phyloP scores from a whole-genome alignment of 371 early-diverging fungal species.

The Mortierella sp. region DNA sequence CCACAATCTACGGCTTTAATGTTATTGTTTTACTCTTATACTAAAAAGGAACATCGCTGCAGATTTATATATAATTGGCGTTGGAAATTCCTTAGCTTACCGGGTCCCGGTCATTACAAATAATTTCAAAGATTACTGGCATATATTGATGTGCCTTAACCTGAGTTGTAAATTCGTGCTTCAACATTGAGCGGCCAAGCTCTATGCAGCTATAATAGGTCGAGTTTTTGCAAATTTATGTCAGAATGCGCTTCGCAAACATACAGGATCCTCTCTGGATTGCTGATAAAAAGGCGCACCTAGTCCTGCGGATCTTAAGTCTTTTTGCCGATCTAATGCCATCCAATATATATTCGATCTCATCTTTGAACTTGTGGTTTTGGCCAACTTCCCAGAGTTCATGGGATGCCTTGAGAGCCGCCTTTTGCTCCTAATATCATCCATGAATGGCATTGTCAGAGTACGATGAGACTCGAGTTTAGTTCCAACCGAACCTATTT shows the following conservation, averaged over 20 bases:
- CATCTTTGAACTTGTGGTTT: slow-evolving; percentile 65
- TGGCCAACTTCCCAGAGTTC: slow-evolving; percentile 70
- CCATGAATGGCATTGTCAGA: background rate
- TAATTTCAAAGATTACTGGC: slow-evolving; percentile 29
- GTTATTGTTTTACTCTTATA: background rate
- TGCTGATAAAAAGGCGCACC: slow-evolving; percentile 8
- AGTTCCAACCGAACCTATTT: background rate
- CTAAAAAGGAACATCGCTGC: background rate
- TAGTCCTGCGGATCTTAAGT: slow-evolving; percentile 35
- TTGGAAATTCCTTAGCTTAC: slow-evolving; percentile 9
- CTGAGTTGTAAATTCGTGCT: slow-evolving; percentile 21
- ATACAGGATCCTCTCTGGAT: background rate
- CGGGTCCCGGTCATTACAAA: slow-evolving; percentile 28
- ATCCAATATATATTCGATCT: slow-evolving; percentile 67
- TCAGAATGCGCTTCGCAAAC: no score
- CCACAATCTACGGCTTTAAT: slow-evolving; percentile 21
- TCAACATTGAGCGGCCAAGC: slow-evolving; percentile 41
- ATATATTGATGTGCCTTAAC: slow-evolving; percentile 27
- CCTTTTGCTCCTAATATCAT: slow-evolving; percentile 29
- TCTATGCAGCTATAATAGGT: slow-evolving; percentile 40
- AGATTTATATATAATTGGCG: background rate
- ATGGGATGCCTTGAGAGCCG: slow-evolving; percentile 57
- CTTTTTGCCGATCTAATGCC: slow-evolving; percentile 57
- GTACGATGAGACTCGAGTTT: background rate
- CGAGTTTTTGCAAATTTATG: background rate